Evolutionary conservation across 2,329 filamentous ascomycete genomes (phyloP), one percentile per base, ranked within the genome.

Genomic region (Penicillium frequentans): DNA sequence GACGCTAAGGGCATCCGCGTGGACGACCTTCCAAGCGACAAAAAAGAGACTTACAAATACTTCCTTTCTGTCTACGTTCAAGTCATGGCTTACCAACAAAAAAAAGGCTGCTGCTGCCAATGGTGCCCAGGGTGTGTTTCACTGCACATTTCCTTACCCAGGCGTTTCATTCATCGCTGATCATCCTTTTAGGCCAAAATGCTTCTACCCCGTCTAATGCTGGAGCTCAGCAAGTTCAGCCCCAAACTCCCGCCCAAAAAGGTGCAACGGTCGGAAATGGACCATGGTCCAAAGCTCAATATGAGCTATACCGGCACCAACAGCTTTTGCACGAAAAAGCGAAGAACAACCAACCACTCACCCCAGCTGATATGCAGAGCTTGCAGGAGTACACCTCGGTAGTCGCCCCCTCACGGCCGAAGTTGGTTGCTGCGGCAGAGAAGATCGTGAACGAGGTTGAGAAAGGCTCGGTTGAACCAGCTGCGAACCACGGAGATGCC

Each of bases 271-370:
- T 65, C 37, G 61, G 70, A n/a, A 68, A 69, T 45, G 82, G 82
- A 50, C 43, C 52, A 11, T 48, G 43, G 52, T 39, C 44, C 24
- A 48, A 54, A 43, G 29, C 52, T 27, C 52, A 54, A 19, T 54
- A 42, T 31, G 35, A 48, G 3, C 26, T 54, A 14, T 54, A 27
- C 33, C 84, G 91, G 58, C 88, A 90, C 63, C 95, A 99, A 73
- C 96, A 98, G 50, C 83, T 89, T 66, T 93, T 93, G 0, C 98
- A 97, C 77, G 96, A 96, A 75, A 83, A 92, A 64, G 81, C 99
- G 4, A 89, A 90, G 5, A 96, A 95, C 75, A 96, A 96, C 65
- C 82, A 89, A 14, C 89, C 92, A 0, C 86, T 98, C 3, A 91
- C 93, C 1, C 76, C 84, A 29, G 83, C 86, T 60, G 84, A 96